These are phyloP conservation scores for Penicillium macrosclerotiorum DNA, from an alignment of 495 filamentous ascomycete species.

Conservation along the genomic window DNA sequence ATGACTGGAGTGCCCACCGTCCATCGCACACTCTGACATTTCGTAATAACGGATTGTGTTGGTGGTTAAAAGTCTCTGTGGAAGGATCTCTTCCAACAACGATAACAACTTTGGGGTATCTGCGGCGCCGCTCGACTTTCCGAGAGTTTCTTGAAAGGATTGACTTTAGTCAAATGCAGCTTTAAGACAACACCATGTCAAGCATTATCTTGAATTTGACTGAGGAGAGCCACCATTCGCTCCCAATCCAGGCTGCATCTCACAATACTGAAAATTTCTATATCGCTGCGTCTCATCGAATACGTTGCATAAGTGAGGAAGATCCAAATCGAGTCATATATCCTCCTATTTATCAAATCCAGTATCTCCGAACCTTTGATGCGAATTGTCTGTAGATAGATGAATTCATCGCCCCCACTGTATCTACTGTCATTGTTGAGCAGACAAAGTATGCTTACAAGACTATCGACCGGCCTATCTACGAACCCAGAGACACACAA, in stretches of 20 bases:
- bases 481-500: slow-evolving; percentile 11
- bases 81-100: slow-evolving; percentile 4
- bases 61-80: slow-evolving; percentile 17
- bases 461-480: slow-evolving; percentile 14
- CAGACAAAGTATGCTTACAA: slow-evolving; percentile 12
- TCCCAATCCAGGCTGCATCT: slow-evolving; percentile 6
- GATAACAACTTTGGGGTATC: slow-evolving; percentile 3
- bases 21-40: slow-evolving; percentile 17
- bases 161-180: slow-evolving; percentile 11
- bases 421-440: slow-evolving; percentile 6
- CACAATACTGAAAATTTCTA: slow-evolving; percentile 3
- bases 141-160: slow-evolving; percentile 13
- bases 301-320: slow-evolving; percentile 7
- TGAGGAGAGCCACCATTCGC: slow-evolving; percentile 4
- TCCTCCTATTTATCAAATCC: slow-evolving; percentile 6
- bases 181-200: slow-evolving; percentile 13
- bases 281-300: slow-evolving; percentile 7
- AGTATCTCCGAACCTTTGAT: slow-evolving; percentile 11
- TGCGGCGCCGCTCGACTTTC: slow-evolving; percentile 5
- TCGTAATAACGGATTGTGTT: slow-evolving; percentile 7
- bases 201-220: slow-evolving; percentile 8
- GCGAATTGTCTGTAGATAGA: slow-evolving; percentile 1
- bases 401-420: slow-evolving; percentile 10
- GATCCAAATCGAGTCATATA: slow-evolving; percentile 13
- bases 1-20: background rate